Percentiles rank a stretch among this genome's conserved stretches.
Evolutionary conservation across 345 rosid species (phyloP).

Genomic region (Linum tenue): DNA sequence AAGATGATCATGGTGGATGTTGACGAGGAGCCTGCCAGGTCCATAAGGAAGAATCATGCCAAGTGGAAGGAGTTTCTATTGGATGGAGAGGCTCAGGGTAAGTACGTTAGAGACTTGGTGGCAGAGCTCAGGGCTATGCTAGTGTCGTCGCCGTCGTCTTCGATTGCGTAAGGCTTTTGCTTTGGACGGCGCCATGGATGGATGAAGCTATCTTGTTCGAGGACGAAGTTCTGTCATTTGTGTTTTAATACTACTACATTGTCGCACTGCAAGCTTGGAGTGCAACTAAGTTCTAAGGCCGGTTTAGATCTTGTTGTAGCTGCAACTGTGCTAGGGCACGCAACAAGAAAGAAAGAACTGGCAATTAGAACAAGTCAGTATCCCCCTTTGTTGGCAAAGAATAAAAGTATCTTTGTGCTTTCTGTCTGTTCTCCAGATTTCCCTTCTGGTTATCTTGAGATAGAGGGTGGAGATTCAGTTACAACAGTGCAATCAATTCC

Average conservation of each 20-base stretch:
- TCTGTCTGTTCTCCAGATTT: background rate
- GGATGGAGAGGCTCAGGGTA: conserved; percentile 16
- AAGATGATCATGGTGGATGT: conserved; percentile 21
- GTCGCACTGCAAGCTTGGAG: too few relatives aligned
- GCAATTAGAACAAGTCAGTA: background rate
- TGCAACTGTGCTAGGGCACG: too few relatives aligned
- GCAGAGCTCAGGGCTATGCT: conserved; percentile 17
- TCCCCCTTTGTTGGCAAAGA: too few relatives aligned
- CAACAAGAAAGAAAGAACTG: background rate
- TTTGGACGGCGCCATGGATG: too few relatives aligned
- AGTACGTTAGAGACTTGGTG: conserved; percentile 15
- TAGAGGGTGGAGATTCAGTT: too few relatives aligned
- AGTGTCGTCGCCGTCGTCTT: background rate
- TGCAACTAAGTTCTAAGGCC: too few relatives aligned
- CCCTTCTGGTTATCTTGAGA: background rate
- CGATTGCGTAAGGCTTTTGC: background rate
- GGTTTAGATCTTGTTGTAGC: too few relatives aligned
- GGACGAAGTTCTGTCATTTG: too few relatives aligned
- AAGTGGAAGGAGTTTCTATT: conserved; percentile 25
- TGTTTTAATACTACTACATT: too few relatives aligned
- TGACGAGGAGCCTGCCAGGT: conserved; percentile 23
- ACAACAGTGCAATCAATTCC: background rate
- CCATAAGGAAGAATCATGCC: conserved; percentile 22
- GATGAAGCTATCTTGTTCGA: too few relatives aligned
- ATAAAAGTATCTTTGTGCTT: background rate